These are phyloP conservation scores for Psilocybe tampanensis DNA, from an alignment of 768 basidiomycete genomes.

Conservation along the genomic window DNA sequence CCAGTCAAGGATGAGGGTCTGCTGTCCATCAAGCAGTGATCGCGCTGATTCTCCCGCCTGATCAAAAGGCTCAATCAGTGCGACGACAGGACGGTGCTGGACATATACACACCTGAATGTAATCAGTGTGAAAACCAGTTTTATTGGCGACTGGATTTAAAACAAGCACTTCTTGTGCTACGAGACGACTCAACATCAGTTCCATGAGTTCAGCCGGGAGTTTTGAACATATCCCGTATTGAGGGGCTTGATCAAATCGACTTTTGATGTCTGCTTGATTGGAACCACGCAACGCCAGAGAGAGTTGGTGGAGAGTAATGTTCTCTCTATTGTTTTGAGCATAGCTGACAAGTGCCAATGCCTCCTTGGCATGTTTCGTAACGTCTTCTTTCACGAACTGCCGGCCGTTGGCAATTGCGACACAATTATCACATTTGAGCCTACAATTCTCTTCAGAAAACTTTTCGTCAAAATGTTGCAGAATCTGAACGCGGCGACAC, in stretches of 20 bases:
- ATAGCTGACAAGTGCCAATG: conserved; percentile 63
- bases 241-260: conserved; percentile 46
- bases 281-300: conserved; percentile 68
- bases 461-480: conserved; percentile 85
- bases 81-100: too few species aligned
- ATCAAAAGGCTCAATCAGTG: background rate
- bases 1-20: conserved; percentile 31
- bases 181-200: conserved; percentile 61
- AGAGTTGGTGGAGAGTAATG: conserved; percentile 62
- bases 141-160: conserved; percentile 45
- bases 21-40: conserved; percentile 25
- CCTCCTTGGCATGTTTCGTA: conserved; percentile 54
- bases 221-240: conserved; percentile 57
- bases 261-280: conserved; percentile 48
- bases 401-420: conserved; percentile 35
- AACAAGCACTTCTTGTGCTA: conserved; percentile 49
- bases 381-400: conserved; percentile 56
- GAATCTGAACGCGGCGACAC: conserved; percentile 86
- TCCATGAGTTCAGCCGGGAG: conserved; percentile 59
- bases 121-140: conserved; percentile 51
- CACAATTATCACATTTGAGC: conserved; percentile 84
- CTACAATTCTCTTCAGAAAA: conserved; percentile 72
- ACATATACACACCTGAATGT: conserved; percentile 46
- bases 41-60: conserved; percentile 38
- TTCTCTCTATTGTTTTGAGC: conserved; percentile 39